These are phyloP conservation scores for Lichtheimia ramosa DNA, from an alignment of 371 early-diverging fungal genomes.

Conservation along the genomic window DNA sequence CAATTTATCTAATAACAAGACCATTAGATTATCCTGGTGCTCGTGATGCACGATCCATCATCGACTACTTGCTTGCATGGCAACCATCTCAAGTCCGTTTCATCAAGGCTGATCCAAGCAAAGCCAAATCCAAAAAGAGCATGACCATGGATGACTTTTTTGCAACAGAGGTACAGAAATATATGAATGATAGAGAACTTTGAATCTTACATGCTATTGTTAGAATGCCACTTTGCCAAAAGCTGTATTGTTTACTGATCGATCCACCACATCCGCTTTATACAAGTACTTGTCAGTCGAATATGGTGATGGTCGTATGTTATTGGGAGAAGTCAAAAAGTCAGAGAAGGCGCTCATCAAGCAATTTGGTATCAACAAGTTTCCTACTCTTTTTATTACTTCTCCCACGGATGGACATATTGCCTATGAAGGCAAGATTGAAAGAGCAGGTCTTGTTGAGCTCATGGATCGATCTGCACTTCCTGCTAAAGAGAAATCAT, in stretches of 20 bases:
- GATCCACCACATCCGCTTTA: slow-evolving; percentile 70
- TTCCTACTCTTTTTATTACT: slow-evolving; percentile 70
- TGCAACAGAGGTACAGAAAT: slow-evolving; percentile 41
- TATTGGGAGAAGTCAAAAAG: slow-evolving; percentile 72
- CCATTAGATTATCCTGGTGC: slow-evolving; percentile 81
- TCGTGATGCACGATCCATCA: slow-evolving; percentile 76
- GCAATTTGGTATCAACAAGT: slow-evolving; percentile 54
- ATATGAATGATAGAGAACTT: not conserved
- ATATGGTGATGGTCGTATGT: slow-evolving; percentile 59
- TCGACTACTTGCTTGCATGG: slow-evolving; percentile 61
- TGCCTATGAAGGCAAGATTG: slow-evolving; percentile 52
- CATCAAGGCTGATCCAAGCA: slow-evolving; percentile 48
- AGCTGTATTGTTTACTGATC: slow-evolving; percentile 78
- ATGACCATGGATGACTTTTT: slow-evolving; percentile 57
- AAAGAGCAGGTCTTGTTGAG: slow-evolving; percentile 53
- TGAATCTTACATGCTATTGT: not conserved
- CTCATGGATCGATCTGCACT: slow-evolving; percentile 62
- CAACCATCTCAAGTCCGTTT: slow-evolving; percentile 62
- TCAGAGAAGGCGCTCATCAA: slow-evolving; percentile 52
- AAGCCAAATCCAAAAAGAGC: slow-evolving; percentile 55
- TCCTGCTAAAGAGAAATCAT: slow-evolving; percentile 10
- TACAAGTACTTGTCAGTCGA: slow-evolving; percentile 86
- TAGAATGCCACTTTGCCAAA: slow-evolving; percentile 55
- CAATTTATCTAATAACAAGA: not conserved
- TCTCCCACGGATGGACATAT: slow-evolving; percentile 31